Evolutionary conservation across 2,329 filamentous ascomycete genomes (phyloP).

Genomic region (Monosporascus sp.): DNA sequence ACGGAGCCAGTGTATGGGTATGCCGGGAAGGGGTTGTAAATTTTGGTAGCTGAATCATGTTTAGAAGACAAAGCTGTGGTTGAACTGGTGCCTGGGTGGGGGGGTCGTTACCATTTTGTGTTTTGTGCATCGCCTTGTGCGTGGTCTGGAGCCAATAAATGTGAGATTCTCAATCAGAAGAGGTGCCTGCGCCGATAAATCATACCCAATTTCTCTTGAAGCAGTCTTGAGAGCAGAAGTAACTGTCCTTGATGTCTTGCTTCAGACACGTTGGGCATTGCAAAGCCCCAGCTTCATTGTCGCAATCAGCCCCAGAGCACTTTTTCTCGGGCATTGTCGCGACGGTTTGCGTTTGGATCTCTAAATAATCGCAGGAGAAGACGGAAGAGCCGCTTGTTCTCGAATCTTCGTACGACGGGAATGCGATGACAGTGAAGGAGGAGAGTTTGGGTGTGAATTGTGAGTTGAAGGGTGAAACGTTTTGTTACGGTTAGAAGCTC

Average conservation of each 20-base stretch:
- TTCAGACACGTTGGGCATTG: slow-evolving; percentile 74
- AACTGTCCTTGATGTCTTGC: slow-evolving; percentile 59
- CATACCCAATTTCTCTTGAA: slow-evolving; percentile 69
- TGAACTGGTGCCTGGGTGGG: slow-evolving; percentile 32
- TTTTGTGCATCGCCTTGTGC: slow-evolving; percentile 65
- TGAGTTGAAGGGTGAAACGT: too few relatives aligned
- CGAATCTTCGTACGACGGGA: too few relatives aligned
- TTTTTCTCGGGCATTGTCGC: slow-evolving; percentile 19
- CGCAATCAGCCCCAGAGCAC: slow-evolving; percentile 62
- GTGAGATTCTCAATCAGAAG: neutral
- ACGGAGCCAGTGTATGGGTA: slow-evolving; percentile 61
- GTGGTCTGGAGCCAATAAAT: slow-evolving; percentile 28
- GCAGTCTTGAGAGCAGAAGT: slow-evolving; percentile 75
- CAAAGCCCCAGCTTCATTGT: slow-evolving; percentile 59
- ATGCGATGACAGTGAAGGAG: too few relatives aligned
- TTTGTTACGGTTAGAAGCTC: too few relatives aligned
- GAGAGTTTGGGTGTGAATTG: too few relatives aligned
- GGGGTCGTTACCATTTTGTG: slow-evolving; percentile 4
- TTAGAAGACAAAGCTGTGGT: slow-evolving; percentile 48
- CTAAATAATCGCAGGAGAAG: too few relatives aligned
- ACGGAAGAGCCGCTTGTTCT: too few relatives aligned
- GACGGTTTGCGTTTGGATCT: too few relatives aligned
- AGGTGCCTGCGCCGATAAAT: neutral
- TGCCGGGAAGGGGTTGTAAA: slow-evolving; percentile 66
- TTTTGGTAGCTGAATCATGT: slow-evolving; percentile 64